A percentile compares a stretch with the other conserved stretches of the same genome.
These are phyloP conservation scores for Russula earlei DNA, from an alignment of 768 basidiomycete species.

Conservation along the genomic window DNA sequence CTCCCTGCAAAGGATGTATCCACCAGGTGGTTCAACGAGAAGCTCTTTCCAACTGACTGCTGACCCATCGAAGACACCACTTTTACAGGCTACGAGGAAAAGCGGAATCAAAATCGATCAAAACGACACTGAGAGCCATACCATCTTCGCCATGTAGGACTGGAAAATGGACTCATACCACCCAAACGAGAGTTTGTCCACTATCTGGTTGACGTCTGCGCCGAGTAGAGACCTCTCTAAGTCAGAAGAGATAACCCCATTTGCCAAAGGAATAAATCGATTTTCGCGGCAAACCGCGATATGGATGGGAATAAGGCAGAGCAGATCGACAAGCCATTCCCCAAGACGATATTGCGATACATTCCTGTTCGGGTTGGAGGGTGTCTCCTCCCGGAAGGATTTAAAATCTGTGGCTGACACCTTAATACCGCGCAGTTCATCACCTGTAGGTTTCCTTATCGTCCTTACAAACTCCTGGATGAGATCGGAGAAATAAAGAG, in stretches of 20 bases:
- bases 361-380: conserved; percentile 5
- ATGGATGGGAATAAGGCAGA: conserved; percentile 59
- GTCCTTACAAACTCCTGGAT: conserved; percentile 37
- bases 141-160: conserved; percentile 53
- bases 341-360: conserved; percentile 38
- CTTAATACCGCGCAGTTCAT: conserved; percentile 27
- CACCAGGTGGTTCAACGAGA: conserved; percentile 46
- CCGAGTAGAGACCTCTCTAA: conserved; percentile 38
- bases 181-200: conserved; percentile 45
- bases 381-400: conserved; percentile 21
- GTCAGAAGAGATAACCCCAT: conserved; percentile 34
- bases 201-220: conserved; percentile 49
- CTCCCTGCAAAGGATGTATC: conserved; percentile 59
- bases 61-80: conserved; percentile 64
- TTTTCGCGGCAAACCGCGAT: conserved; percentile 38
- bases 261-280: neutral
- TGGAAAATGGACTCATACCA: conserved; percentile 60
- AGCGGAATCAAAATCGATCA: neutral
- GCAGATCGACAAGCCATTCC: conserved; percentile 52
- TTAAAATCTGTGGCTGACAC: conserved; percentile 28
- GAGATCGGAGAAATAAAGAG: conserved; percentile 36
- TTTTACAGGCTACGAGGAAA: conserved; percentile 38
- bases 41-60: conserved; percentile 57
- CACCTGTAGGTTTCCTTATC: conserved; percentile 45
- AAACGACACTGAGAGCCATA: conserved; percentile 7